These are phyloP conservation scores for Stylosanthes scabra DNA, from an alignment of 331 rosid species.

Conservation along the genomic window DNA sequence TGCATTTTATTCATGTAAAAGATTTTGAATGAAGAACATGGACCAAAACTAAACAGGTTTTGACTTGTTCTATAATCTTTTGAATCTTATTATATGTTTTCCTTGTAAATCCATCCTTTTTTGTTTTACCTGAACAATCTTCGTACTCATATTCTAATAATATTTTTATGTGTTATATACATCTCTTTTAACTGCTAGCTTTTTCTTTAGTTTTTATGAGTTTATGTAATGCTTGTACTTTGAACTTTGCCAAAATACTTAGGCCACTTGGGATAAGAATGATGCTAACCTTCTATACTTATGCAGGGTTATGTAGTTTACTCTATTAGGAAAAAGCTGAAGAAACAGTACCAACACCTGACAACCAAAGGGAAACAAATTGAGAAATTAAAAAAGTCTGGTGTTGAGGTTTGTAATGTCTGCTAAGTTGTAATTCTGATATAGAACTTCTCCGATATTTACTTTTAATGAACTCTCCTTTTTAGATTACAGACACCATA, in stretches of 20 bases:
- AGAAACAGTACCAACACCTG: slow-evolving; percentile 86
- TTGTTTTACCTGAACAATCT: background rate
- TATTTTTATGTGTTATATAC: background rate
- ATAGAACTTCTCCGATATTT: slow-evolving; percentile 11
- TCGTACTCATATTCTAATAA: background rate
- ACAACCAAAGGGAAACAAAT: slow-evolving; percentile 96
- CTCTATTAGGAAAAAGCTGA: slow-evolving; percentile 90
- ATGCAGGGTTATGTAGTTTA: slow-evolving; percentile 92
- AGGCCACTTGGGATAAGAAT: background rate
- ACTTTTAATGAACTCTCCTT: slow-evolving; percentile 39
- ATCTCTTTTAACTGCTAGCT: slow-evolving; percentile 17
- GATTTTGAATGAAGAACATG: slow-evolving; percentile 10
- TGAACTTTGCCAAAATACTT: slow-evolving; percentile 3
- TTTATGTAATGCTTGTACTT: background rate
- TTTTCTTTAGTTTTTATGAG: background rate
- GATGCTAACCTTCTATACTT: slow-evolving; percentile 14
- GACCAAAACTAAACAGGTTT: slow-evolving; percentile 15
- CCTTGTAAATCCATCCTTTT: background rate
- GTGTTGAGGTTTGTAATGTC: slow-evolving; percentile 79
- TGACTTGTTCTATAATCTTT: background rate
- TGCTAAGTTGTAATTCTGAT: slow-evolving; percentile 12
- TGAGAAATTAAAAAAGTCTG: slow-evolving; percentile 91
- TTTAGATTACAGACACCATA: slow-evolving; percentile 81
- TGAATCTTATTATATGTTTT: slow-evolving; percentile 3
- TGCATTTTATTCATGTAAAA: background rate